A percentile compares a stretch with the other conserved stretches of the same genome.
Evolutionary conservation across 345 rosid species (phyloP).

Genomic region (Eucalyptus globulus): DNA sequence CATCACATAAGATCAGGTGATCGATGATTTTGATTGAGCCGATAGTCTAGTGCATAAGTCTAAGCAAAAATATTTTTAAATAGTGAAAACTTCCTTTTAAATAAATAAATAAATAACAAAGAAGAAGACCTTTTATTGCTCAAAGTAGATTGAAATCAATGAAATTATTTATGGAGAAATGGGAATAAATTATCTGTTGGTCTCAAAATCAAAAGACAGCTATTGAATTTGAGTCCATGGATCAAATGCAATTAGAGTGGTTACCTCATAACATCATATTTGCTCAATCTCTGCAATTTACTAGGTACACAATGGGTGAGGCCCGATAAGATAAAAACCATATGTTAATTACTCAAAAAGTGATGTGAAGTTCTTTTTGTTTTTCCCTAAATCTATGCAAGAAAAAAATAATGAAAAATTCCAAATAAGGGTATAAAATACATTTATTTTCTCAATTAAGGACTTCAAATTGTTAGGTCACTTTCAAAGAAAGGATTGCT

Average conservation of each 20-base stretch:
- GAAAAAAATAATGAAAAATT: too few species aligned
- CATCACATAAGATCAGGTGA: not conserved
- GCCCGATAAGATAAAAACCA: not conserved
- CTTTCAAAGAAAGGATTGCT: too few species aligned
- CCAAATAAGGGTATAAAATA: not conserved
- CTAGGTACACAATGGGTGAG: not conserved
- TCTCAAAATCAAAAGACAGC: not conserved
- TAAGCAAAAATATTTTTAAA: fast-evolving
- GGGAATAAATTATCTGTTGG: not conserved
- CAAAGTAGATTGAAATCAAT: not conserved
- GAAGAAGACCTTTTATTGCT: not conserved
- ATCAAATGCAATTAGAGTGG: not conserved
- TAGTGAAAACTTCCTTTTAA: not conserved
- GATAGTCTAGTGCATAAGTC: fast-evolving
- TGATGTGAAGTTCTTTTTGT: too few species aligned
- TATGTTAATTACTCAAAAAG: not conserved
- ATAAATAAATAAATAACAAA: not conserved
- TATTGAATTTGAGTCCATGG: fast-evolving
- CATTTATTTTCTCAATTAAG: too few species aligned
- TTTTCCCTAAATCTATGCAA: not conserved
- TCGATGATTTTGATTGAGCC: not conserved
- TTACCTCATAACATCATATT: not conserved
- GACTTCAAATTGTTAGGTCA: too few species aligned
- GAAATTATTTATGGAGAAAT: not conserved
- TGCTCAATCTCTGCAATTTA: not conserved